Conservation (phyloP, 23 red algal genomes). For the Gracilaria caudata region DNA sequence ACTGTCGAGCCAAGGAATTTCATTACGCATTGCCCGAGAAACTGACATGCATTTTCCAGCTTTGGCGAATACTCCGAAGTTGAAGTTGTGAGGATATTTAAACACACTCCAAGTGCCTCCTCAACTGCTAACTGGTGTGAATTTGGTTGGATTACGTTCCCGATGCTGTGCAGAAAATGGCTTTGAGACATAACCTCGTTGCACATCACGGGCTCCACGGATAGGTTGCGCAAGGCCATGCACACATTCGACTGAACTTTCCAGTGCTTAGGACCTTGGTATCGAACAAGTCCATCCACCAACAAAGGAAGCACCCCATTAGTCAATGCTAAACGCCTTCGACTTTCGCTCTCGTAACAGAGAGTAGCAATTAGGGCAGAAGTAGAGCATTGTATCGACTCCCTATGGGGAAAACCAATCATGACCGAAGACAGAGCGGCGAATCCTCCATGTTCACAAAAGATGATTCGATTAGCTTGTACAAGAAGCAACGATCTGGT, state of each 20-base stretch:
- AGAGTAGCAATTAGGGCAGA: constrained; percentile 36
- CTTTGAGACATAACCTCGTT: background rate
- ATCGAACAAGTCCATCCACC: background rate
- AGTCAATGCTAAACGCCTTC: background rate
- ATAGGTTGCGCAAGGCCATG: constrained; percentile 50
- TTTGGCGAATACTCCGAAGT: background rate
- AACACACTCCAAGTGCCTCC: constrained; percentile 31
- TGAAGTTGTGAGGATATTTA: constrained; percentile 1
- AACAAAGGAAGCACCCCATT: background rate
- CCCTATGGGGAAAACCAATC: background rate
- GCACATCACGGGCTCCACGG: background rate
- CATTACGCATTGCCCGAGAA: background rate
- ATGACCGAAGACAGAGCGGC: background rate
- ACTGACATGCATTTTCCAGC: background rate
- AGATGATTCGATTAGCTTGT: constrained; percentile 10
- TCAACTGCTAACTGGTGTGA: background rate
- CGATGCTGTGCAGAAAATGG: background rate
- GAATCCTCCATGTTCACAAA: constrained; percentile 29
- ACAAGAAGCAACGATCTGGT: constrained; percentile 10
- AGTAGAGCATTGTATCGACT: constrained; percentile 26
- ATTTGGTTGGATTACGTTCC: background rate
- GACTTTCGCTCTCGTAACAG: constrained; percentile 21
- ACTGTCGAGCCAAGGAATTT: background rate
- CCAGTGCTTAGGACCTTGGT: background rate
- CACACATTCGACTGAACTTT: constrained; percentile 33